Evolutionary conservation across 306 rosid genomes (phyloP), one percentile per base, ranked within the genome.

Genomic region (Quercus dentata): DNA sequence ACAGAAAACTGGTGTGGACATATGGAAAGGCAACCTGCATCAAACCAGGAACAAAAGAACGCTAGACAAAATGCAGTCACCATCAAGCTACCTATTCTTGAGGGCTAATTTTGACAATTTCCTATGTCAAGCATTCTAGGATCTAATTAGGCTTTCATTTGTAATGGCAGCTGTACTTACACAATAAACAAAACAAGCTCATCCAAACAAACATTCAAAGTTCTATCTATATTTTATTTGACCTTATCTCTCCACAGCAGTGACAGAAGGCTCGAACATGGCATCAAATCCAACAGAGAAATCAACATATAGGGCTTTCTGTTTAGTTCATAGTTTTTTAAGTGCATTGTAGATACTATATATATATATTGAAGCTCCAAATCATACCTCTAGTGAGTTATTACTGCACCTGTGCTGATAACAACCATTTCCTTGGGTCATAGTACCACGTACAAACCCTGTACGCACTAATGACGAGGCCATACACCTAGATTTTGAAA

Each of bases 381-480:
- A 76, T 15, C 64, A 77, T 84, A 94, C 98, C 97, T 92, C 97
- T 69, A 94, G 87, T 68, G 92, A 85, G 74, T 85, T 91, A 80
- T 88, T 94, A 78, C 85, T 82, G 76, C 98, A 94, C 78, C 92
- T 83, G 79, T 94, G 97, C 85, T 91, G 97, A 91, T 94, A 94
- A 86, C 97, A 94, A 71, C 98, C 98, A 85, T 94, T 94, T 79
- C 97, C 98, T 79, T 94, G 97, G 79, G 97, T 87, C 88, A 82
- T 57, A 31, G 95, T 92, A 54, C 98, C 98, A 81, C 97, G 84
- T 33, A 94, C 92, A 87, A 92, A 94, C 58, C 98, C 98, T 76
- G 93, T 90, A 71, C 99, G 92, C 38, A 96, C 99, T 78, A 96
- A 82, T 14, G 99, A 91, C 31, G 99, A 96, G 84, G 94, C 88